Evolutionary conservation across 495 filamentous ascomycete genomes (phyloP), one percentile per base, ranked within the genome.

Genomic region (Talaromyces liani): DNA sequence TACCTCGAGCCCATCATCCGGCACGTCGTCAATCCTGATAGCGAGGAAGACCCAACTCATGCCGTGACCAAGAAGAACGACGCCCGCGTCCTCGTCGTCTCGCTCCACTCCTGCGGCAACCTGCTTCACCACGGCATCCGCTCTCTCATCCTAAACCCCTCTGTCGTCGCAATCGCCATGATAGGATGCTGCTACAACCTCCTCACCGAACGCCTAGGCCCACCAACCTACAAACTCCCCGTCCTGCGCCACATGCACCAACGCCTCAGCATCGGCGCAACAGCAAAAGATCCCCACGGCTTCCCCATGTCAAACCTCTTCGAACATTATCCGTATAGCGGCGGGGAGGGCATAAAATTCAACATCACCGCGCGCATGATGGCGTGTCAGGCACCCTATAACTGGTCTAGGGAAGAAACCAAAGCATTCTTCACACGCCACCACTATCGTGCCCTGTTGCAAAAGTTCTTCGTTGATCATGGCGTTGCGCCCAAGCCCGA

Each of bases 101-200:
- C 94, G 0, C 89, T 98, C 56, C 94, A 98, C 72, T 97, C 93
- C 20, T 98, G 94, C 73, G 94, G 94, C 61, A 98, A 97, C 69
- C 86, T 98, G 14, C 85, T 93, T n/a, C 94, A 98, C 69, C 92
- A 96, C 69, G 94, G 90, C 2, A 86, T 98, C 49, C 88, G 90
- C 6, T 94, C 94, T 4, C 80, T 98, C 51, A 73, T 90, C 14
- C 70, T 91, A 39, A 97, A 96, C 68, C 89, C 92, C 1, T 81
- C 85, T 29, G 91, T 98, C 59, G 84, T 87, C 18, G 92, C 91
- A 14, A 88, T 98, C 54, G 94, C 94, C 39, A 90, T 98, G 71
- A 90, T 98, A 49, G 94, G 94, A 39, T 98, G 94, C 78, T 98
- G 94, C 78, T 97, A 98, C 80, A 98, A 98, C 64, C 87, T 97